Percentiles rank a stretch among this genome's conserved stretches.
These are phyloP conservation scores for Juncus effusus DNA, from an alignment of 176 grass and related monocot genomes.

Conservation along the genomic window DNA sequence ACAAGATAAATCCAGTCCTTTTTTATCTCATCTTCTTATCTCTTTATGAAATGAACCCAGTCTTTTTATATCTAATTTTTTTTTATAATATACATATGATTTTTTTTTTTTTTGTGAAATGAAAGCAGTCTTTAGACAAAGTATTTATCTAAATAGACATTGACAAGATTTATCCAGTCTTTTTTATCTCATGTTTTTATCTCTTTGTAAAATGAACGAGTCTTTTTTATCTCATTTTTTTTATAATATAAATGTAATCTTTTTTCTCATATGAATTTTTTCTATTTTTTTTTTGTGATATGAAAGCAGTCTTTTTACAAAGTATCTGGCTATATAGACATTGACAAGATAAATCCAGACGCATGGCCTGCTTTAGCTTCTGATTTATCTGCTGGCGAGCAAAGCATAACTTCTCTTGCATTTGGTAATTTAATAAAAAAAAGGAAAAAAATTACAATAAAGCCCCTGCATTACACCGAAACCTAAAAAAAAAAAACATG, in stretches of 20 bases:
- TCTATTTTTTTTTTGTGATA: slow-evolving; percentile 5
- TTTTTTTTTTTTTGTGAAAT: slow-evolving; percentile 3
- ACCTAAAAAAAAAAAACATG: too few relatives aligned
- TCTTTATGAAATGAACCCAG: too few relatives aligned
- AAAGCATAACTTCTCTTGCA: slow-evolving; percentile 88
- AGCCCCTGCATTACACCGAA: not conserved
- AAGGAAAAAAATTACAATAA: too few relatives aligned
- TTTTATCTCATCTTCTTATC: not conserved
- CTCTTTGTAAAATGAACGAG: not conserved
- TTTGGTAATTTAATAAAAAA: slow-evolving; percentile 48
- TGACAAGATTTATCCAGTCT: slow-evolving; percentile 78
- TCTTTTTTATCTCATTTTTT: too few relatives aligned
- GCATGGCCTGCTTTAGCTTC: slow-evolving; percentile 79
- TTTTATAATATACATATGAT: too few relatives aligned
- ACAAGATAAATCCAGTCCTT: not conserved
- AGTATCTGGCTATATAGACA: slow-evolving; percentile 73
- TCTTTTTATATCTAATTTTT: too few relatives aligned
- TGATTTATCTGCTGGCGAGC: slow-evolving; percentile 73
- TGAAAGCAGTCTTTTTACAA: slow-evolving; percentile 53
- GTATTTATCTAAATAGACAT: slow-evolving; percentile 72
- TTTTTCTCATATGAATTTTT: not conserved
- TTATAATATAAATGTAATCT: not conserved
- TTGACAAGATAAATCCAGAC: slow-evolving; percentile 88
- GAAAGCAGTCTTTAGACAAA: slow-evolving; percentile 41
- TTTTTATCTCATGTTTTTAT: too few relatives aligned